Percentiles rank a stretch among this genome's conserved stretches.
Evolutionary conservation across 495 filamentous ascomycete species (phyloP).

Genomic region (Aspergillus diversus): DNA sequence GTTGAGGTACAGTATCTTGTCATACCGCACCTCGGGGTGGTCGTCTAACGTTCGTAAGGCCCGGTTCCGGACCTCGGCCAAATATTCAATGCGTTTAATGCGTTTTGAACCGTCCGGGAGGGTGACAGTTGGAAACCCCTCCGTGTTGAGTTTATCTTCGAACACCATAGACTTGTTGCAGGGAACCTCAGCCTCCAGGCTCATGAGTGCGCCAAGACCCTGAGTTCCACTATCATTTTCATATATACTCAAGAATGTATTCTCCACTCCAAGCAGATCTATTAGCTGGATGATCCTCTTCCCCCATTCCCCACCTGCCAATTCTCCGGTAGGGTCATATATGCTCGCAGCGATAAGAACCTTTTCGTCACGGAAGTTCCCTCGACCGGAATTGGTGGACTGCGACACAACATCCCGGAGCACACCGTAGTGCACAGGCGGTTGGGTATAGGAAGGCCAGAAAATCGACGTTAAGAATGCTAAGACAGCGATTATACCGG

Average conservation of each 20-base stretch:
- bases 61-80: slow-evolving; percentile 78
- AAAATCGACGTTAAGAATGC: slow-evolving; percentile 56
- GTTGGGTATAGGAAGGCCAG: slow-evolving; percentile 62
- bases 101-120: slow-evolving; percentile 64
- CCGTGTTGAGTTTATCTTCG: slow-evolving; percentile 56
- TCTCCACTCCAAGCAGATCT: slow-evolving; percentile 57
- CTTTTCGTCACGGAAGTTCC: slow-evolving; percentile 65
- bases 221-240: slow-evolving; percentile 69
- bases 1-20: slow-evolving; percentile 76
- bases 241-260: slow-evolving; percentile 61
- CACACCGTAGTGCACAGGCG: slow-evolving; percentile 51
- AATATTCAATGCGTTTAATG: slow-evolving; percentile 72
- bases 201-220: slow-evolving; percentile 46
- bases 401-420: slow-evolving; percentile 42
- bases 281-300: slow-evolving; percentile 63
- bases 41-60: slow-evolving; percentile 66
- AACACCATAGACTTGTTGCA: slow-evolving; percentile 59
- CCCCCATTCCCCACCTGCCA: slow-evolving; percentile 71
- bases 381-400: slow-evolving; percentile 53
- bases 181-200: slow-evolving; percentile 44
- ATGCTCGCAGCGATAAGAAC: slow-evolving; percentile 79
- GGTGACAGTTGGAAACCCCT: slow-evolving; percentile 56
- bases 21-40: slow-evolving; percentile 50
- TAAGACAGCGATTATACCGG: slow-evolving; percentile 67
- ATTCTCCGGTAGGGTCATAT: slow-evolving; percentile 61